Evolutionary conservation across 345 rosid genomes (phyloP).

Genomic region (Psidium guajava): DNA sequence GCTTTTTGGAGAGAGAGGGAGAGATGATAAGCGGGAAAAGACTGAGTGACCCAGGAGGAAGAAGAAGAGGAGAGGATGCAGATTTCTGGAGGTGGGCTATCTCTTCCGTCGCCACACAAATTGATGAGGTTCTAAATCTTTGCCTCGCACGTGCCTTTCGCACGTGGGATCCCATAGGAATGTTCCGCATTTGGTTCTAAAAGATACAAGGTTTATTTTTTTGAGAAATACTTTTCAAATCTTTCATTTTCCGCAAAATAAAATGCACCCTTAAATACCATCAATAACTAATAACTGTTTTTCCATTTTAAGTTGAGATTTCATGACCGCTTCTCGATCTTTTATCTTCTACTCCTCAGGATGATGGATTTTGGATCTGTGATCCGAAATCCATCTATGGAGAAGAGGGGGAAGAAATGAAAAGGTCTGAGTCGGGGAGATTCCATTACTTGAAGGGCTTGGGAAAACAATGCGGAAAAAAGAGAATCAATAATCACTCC

Average conservation of each 20-base stretch:
- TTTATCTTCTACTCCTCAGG: not conserved
- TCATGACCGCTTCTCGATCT: not conserved
- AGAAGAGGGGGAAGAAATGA: not conserved
- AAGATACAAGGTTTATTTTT: too few relatives aligned
- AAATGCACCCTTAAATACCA: too few relatives aligned
- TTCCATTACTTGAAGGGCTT: not conserved
- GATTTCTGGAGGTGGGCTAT: not conserved
- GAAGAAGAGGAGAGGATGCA: not conserved
- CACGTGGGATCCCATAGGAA: not conserved
- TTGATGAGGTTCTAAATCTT: not conserved
- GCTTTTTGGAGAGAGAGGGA: not conserved
- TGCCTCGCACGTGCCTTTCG: not conserved
- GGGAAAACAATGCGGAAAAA: not conserved
- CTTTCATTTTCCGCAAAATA: too few relatives aligned
- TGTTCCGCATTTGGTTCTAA: not conserved
- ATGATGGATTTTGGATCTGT: not conserved
- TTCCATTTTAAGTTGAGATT: not conserved
- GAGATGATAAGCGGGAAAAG: not conserved
- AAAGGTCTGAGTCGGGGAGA: not conserved
- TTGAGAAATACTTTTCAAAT: too few relatives aligned
- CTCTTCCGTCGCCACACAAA: slow-evolving; percentile 49
- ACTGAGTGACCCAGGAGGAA: not conserved
- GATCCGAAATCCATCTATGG: not conserved
- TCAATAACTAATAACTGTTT: too few relatives aligned
- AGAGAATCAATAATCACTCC: not conserved